Conservation (phyloP, 495 filamentous ascomycete genomes). For the Sphaerosporella brunnea region DNA sequence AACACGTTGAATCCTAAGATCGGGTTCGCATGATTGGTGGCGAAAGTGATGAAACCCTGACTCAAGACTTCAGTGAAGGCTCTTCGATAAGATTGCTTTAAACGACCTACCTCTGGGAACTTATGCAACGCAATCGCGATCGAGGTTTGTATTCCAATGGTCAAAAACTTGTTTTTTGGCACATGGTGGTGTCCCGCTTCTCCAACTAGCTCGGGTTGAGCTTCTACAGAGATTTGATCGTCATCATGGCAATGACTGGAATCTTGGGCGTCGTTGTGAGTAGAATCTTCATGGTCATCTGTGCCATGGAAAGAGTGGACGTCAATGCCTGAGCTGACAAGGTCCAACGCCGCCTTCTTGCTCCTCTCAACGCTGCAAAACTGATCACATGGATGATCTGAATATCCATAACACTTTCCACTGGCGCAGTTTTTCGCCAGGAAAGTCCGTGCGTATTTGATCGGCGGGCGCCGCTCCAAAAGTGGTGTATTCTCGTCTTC, state of each 20-base stretch:
- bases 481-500: conserved; percentile 35
- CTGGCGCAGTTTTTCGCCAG: conserved; percentile 16
- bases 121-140: conserved; percentile 93
- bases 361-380: neutral
- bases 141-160: conserved; percentile 80
- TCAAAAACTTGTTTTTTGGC: conserved; percentile 82
- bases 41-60: conserved; percentile 86
- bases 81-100: neutral
- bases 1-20: conserved; percentile 77
- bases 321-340: neutral
- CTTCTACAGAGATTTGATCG: neutral
- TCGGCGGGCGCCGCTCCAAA: conserved; percentile 12
- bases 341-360: neutral
- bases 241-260: neutral
- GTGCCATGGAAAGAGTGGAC: neutral
- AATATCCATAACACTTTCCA: conserved; percentile 24
- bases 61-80: neutral
- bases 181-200: conserved; percentile 63
- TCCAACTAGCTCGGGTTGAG: too few relatives aligned
- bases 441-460: conserved; percentile 12
- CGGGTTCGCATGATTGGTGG: conserved; percentile 89
- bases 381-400: conserved; percentile 18
- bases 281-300: neutral
- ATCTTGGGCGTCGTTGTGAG: neutral
- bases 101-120: conserved; percentile 48